Conservation (phyloP, 805 yeast species). For the Isabelozyma pseudorhagii region DNA sequence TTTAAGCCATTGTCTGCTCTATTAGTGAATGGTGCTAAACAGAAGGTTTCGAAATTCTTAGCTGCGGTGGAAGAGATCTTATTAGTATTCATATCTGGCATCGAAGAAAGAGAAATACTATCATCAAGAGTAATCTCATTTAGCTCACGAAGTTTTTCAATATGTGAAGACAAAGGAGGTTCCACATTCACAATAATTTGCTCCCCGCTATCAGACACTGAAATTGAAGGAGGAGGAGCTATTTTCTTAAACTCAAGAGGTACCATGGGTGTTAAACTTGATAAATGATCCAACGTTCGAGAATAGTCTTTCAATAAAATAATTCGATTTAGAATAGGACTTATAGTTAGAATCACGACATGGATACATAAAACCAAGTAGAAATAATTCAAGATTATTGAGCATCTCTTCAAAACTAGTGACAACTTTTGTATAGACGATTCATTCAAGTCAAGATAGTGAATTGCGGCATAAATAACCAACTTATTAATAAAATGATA, state of each 20-base stretch:
- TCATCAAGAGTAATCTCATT: slow-evolving; percentile 2
- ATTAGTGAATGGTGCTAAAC: slow-evolving; percentile 20
- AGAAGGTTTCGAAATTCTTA: slow-evolving; percentile 25
- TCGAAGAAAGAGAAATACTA: neutral
- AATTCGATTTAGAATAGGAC: slow-evolving; percentile 12
- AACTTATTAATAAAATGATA: neutral
- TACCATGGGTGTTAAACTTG: slow-evolving; percentile 17
- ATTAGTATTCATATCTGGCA: neutral
- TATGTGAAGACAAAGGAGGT: neutral
- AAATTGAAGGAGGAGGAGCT: neutral
- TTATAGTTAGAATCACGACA: slow-evolving; percentile 18
- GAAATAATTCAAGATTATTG: slow-evolving; percentile 12
- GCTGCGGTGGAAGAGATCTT: slow-evolving; percentile 12
- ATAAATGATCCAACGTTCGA: slow-evolving; percentile 17
- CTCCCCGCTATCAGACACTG: neutral
- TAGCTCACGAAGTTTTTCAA: neutral
- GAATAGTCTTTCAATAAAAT: slow-evolving; percentile 16
- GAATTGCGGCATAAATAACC: neutral
- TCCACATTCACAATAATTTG: slow-evolving; percentile 1
- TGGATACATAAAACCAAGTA: slow-evolving; percentile 24
- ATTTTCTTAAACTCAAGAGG: slow-evolving; percentile 8
- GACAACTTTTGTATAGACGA: slow-evolving; percentile 1
- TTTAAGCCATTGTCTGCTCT: slow-evolving; percentile 10
- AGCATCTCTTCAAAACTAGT: slow-evolving; percentile 8
- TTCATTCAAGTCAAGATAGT: neutral